Evolutionary conservation across 2,329 filamentous ascomycete genomes (phyloP), one percentile per base, ranked within the genome.

Genomic region (Tolypocladium pustulatum): DNA sequence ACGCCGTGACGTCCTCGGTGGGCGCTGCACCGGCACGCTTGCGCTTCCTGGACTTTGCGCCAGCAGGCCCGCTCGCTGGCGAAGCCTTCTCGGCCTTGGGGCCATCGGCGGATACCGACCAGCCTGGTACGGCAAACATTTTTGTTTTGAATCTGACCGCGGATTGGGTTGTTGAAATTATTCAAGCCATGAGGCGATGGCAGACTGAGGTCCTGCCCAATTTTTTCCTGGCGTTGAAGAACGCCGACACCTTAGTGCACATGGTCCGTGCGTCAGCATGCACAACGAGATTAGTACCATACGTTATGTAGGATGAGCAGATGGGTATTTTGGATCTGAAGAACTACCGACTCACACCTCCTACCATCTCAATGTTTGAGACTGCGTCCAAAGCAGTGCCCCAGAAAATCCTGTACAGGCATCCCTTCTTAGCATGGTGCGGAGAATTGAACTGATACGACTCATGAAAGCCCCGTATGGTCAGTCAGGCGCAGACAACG

Each of bases 91-190:
- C 90, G 36, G 84, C 74, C 73, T 90, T 91, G 63, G 95, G 82
- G 57, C 76, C 77, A 64, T 85, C 83, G 61, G 87, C 81, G 58
- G 90, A 84, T 40, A 97, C 80, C 43, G 90, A 90, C 92, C 93
- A 97, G 65, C 94, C 94, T 68, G 90, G 89, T 36, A 97, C 92
- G 12, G 91, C 87, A 73, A 97, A 97, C 93, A 97, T n/a, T 93
- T 59, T 54, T 64, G 38, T 30, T 13, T 56, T 15, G 27, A n/a
- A 3, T 36, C 9, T 37, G 40, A 22, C 17, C 17, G 49, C 1
- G 43, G 27, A n/a, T 56, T 57, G 54, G 56, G 55, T 57, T 54
- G 41, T 55, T n/a, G 27, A 10, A 17, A 52, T 20, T 12, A 27
- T n/a, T 52, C 17, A 52, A 52, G 49, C 49, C n/a, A 27, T 10